Evolutionary conservation across 768 basidiomycete species (phyloP), one percentile per base, ranked within the genome.

Genomic region (Kwoniella newhampshirensis): DNA sequence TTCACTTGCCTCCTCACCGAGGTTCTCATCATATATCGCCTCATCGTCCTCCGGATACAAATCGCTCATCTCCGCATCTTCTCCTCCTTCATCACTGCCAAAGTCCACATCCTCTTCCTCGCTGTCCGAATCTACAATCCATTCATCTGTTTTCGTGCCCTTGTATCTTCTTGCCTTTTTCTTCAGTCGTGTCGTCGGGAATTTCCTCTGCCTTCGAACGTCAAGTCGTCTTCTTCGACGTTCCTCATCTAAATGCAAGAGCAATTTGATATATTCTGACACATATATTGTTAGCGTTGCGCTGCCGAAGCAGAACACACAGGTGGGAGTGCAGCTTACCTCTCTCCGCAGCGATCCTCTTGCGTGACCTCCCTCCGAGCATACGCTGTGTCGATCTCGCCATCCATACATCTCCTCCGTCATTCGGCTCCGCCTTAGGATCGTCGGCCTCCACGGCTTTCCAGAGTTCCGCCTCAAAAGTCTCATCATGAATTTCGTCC

Each of bases 401-500:
- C n/a, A 32, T 51, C 50, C 50, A 51, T 2, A 51, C 50, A 25
- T 40, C 39, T n/a, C 50, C 50, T 27, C 50, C 50, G 26, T 51
- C 50, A 23, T 51, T 21, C 21, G 41, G 18, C 43, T 51, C 55
- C 32, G 12, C 40, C n/a, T 25, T 25, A 13, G 28, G 46, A 7
- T 17, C 26, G 12, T 57, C 55, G 21, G n/a, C 32, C 27, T 44
- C 20, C 35, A 46, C 28, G 7, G 30, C 42, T 8, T 20, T 23
- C 59, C 46, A 45, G 15, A 60, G n/a, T 4, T 18, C 46, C 2
- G n/a, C 23, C 28, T 61, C 59, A 25, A 36, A 45, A 23, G 35
- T 12, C 44, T n/a, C 20, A 52, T 63, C 62, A 17, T 59, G 52
- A n/a, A 30, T 42, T 25, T 37, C 27, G 52, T 63, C 62, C 52